Evolutionary conservation across 2,329 filamentous ascomycete genomes (phyloP), one percentile per base, ranked within the genome.

Genomic region (Pseudocercospora fuligena): DNA sequence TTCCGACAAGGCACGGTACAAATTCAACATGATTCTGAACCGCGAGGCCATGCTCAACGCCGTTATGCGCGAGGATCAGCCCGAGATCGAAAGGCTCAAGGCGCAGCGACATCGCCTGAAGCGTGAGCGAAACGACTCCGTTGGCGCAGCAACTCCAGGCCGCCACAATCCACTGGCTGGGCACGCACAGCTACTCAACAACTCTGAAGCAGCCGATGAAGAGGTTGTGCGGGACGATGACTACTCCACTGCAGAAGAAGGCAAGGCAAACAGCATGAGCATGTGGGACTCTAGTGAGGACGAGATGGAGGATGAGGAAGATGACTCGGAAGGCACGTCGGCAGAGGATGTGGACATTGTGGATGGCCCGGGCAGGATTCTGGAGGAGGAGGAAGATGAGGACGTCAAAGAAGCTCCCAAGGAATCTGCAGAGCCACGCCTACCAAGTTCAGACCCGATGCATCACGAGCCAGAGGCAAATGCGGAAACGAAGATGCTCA

Each of bases 31-130:
- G 33, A 57, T 64, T n/a, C 29, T 67, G n/a, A 67, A 64, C 33
- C 62, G 56, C n/a, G 65, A 67, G 46, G 40, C 60, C 14, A 67
- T 67, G 65, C 61, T 67, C 29, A 51, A 64, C 54, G 65, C 65
- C n/a, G 61, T 67, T 7, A 49, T 51, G 12, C 23, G 43, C 23
- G 65, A 59, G 16, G 57, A 67, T 53, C 16, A 67, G 25, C 23
- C 47, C 12, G 65, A 67, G 40, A 67, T 67, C 19, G 61, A 51
- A 23, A 61, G 65, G 29, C 58, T 67, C 27, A 64, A 64, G 25
- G 65, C 61, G 12, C 65, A 67, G 43, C 65, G 65, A 16, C 56
- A 58, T 8, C 61, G 65, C 5, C 7, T 33, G 8, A 54, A 64
- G 23, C 65, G 65, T n/a, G 54, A 67, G 51, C 33, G 59, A 21